phyloP scores from a whole-genome alignment of 202 grass and related monocot genomes.

The Zizania palustris region DNA sequence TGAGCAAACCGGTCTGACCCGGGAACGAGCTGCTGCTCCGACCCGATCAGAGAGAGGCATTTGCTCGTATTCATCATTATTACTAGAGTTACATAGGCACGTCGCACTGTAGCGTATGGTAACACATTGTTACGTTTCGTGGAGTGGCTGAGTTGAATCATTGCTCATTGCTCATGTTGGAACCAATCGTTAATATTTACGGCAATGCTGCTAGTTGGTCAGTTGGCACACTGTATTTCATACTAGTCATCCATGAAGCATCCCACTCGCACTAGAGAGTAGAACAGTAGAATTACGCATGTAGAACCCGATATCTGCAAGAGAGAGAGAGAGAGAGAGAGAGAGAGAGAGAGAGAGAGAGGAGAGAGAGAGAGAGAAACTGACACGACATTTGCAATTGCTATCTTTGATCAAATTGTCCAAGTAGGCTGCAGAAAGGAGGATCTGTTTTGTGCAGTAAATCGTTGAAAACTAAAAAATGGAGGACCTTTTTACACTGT shows the following conservation, averaged over 20 bases:
- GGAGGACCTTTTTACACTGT: not conserved
- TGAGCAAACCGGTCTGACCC: constrained; percentile 17
- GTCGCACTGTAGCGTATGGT: constrained; percentile 22
- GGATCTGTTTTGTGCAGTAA: constrained; percentile 6
- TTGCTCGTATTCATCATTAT: not conserved
- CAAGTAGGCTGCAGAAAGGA: not conserved
- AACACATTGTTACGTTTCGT: not conserved
- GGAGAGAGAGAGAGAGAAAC: no score
- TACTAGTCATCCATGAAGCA: not conserved
- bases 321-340: no score
- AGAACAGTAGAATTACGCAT: no score
- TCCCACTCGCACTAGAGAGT: not conserved
- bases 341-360: no score
- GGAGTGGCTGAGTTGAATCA: not conserved
- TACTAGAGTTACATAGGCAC: not conserved
- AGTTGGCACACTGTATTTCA: not conserved
- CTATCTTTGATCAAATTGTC: constrained; percentile 9
- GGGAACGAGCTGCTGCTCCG: constrained; percentile 3
- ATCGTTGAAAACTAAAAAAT: not conserved
- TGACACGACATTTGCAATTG: not conserved
- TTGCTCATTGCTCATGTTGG: constrained; percentile 20
- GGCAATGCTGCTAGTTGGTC: constrained; percentile 1
- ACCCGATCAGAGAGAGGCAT: not conserved
- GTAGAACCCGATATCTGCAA: no score
- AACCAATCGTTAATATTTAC: not conserved